Evolutionary conservation across 1,284 basidiomycete genomes (phyloP).

Genomic region (Coriolopsis trogii): DNA sequence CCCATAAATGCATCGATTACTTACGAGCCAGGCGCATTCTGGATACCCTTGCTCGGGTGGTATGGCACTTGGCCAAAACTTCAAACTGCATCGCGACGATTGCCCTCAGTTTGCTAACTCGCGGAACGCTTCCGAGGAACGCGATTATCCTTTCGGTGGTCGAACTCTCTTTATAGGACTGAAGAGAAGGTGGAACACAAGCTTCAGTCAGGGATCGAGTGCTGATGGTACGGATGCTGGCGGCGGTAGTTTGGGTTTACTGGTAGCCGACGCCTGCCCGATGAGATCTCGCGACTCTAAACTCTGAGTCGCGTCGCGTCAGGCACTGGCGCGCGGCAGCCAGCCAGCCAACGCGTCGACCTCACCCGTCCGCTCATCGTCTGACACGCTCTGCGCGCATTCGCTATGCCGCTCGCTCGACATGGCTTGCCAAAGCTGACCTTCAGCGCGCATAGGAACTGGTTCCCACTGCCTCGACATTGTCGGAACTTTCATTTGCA

Average conservation of each 20-base stretch:
- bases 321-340: too few relatives aligned
- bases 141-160: too few relatives aligned
- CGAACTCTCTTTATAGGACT: too few relatives aligned
- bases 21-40: conserved; percentile 73
- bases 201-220: neutral
- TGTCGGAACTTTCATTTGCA: conserved; percentile 26
- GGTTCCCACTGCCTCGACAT: conserved; percentile 11
- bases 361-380: neutral
- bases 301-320: conserved; percentile 4
- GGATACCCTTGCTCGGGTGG: conserved; percentile 77
- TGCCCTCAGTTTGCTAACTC: conserved; percentile 10
- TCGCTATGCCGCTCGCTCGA: conserved; percentile 18
- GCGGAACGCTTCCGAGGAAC: too few relatives aligned
- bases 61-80: conserved; percentile 74
- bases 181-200: too few relatives aligned
- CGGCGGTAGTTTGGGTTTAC: neutral
- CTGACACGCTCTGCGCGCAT: neutral
- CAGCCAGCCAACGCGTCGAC: neutral
- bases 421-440: conserved; percentile 6
- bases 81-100: conserved; percentile 74
- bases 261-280: conserved; percentile 27
- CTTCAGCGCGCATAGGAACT: neutral
- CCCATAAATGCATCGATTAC: conserved; percentile 27
- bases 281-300: conserved; percentile 19
- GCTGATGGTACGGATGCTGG: neutral